A percentile compares a stretch with the other conserved stretches of the same genome.
Evolutionary conservation across 2,329 filamentous ascomycete genomes (phyloP).

Genomic region (Coccinonectria pachysandricola): DNA sequence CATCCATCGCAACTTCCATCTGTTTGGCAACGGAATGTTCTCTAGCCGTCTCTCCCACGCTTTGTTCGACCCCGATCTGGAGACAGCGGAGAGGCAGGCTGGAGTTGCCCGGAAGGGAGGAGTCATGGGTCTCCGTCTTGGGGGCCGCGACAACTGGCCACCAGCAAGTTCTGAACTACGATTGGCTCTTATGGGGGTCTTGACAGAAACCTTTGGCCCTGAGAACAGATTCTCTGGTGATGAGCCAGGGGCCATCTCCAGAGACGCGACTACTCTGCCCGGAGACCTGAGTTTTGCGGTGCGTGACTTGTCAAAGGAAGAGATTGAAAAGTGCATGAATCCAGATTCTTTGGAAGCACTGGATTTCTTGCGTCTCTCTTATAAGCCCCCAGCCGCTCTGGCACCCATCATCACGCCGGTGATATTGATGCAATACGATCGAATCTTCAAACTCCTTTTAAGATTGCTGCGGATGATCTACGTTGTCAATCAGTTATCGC

Average conservation of each 20-base stretch:
- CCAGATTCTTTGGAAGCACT: conserved; percentile 74
- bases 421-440: conserved; percentile 71
- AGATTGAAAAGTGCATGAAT: conserved; percentile 76
- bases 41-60: conserved; percentile 69
- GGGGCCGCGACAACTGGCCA: conserved; percentile 77
- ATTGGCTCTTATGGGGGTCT: conserved; percentile 74
- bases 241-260: conserved; percentile 19
- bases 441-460: conserved; percentile 70
- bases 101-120: conserved; percentile 60
- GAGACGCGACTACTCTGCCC: conserved; percentile 38
- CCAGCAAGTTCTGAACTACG: conserved; percentile 90
- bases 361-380: conserved; percentile 86
- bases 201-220: conserved; percentile 60
- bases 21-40: conserved; percentile 79
- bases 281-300: conserved; percentile 75
- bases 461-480: conserved; percentile 70
- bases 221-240: conserved; percentile 10
- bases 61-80: conserved; percentile 74
- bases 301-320: conserved; percentile 64
- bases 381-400: conserved; percentile 64
- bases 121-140: conserved; percentile 72
- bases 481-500: conserved; percentile 56
- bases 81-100: conserved; percentile 62
- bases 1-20: conserved; percentile 69
- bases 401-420: conserved; percentile 61